phyloP scores from a whole-genome alignment of 2,329 filamentous ascomycete genomes.

The Aschersonia sp. region DNA sequence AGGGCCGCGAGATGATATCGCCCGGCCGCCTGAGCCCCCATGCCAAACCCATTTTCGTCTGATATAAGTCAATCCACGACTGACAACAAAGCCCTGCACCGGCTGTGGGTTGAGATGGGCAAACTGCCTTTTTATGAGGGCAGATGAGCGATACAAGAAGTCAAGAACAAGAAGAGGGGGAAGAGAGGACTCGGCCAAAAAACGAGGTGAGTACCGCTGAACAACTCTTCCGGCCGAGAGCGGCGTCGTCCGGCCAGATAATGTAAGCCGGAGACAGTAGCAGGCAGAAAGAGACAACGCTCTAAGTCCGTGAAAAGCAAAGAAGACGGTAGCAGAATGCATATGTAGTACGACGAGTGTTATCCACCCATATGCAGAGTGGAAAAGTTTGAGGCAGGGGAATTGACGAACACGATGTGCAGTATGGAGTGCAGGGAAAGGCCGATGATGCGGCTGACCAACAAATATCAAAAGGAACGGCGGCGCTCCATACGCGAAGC shows the following conservation, averaged over 20 bases:
- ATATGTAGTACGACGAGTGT: neutral
- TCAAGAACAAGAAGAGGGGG: too few relatives aligned
- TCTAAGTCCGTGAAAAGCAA: neutral
- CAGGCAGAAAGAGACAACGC: neutral
- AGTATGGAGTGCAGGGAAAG: neutral
- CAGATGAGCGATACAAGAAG: too few relatives aligned
- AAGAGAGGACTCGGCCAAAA: neutral
- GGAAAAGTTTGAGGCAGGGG: neutral
- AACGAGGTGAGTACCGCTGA: neutral
- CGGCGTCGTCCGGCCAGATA: neutral
- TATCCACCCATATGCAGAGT: neutral
- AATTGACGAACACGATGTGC: neutral
- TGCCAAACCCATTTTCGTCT: neutral
- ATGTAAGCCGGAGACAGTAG: neutral
- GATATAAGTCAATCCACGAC: too few relatives aligned
- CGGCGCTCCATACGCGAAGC: neutral
- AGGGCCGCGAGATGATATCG: slow-evolving; percentile 2
- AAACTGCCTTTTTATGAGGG: too few relatives aligned
- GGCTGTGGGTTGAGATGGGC: too few relatives aligned
- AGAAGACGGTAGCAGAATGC: neutral
- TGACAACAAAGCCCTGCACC: too few relatives aligned
- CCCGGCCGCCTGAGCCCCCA: neutral
- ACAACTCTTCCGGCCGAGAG: neutral
- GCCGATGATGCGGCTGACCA: neutral
- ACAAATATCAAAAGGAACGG: slow-evolving; percentile 1